Base-by-base conservation (phyloP, 2,329 filamentous ascomycete genomes). In the Fusarium zealandicum region DNA sequence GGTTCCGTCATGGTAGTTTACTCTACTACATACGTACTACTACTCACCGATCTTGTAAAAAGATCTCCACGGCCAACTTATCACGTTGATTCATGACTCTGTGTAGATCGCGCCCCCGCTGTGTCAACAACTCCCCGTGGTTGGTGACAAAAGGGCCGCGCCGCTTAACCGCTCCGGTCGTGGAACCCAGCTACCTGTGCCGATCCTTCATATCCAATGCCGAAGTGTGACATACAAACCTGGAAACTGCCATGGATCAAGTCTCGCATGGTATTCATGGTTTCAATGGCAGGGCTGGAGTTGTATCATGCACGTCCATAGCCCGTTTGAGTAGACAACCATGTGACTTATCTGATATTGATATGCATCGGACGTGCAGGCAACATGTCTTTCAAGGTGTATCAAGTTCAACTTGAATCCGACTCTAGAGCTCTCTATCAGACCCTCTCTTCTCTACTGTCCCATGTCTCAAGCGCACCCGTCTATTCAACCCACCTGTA, bases 131-230 rank as follows among this genome's bases (percentile, higher is more conserved):
- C 12, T 14, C 28, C 22, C 2, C 41, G 36, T 54, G 44, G 57
- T 54, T 54, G 41, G 35, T 51, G 54, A 39, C 36, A 22, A 28
- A 58, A 59, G 48, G 58, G 44, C 54, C 58, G 49, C 54, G 37
- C 54, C 54, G 58, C 49, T 49, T 37, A 61, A 59, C 58, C 53
- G 41, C 39, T 42, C 41, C 40, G n/a, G 32, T 11, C 13, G 14
- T 25, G 18, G 20, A 38, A 37, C 53, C 35, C 27, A 45, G 27
- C 58, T 50, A 38, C 44, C 22, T 31, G 13, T 12, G 38, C 41
- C 50, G 61, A 59, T 59, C 58, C 37, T 16, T 45, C 14, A 59
- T 32, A 22, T 27, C 36, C 35, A 20, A 30, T 37, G 40, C 20
- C 28, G 28, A 41, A 38, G 36, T 37, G 14, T 13, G 4, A 39